Base-by-base conservation (phyloP, 2,329 filamentous ascomycete genomes). In the Dothideomycetes sp. region DNA sequence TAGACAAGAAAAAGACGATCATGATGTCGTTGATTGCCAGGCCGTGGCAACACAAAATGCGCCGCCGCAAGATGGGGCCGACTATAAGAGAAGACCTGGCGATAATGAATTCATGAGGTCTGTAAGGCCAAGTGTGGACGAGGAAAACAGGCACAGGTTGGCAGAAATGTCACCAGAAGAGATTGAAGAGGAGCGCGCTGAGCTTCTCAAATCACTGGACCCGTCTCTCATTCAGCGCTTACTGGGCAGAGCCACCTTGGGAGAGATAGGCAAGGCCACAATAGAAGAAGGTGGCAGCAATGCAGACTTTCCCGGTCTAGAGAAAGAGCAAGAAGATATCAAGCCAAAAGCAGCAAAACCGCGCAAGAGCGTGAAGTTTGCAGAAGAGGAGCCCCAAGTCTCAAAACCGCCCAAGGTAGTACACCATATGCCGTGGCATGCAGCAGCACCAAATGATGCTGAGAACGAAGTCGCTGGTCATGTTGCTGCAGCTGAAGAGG, bases 151-250 rank as follows among this genome's bases (percentile, higher is more conserved):
- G 33, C 72, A 77, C 42, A 75, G 74, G 44, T 60, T 98, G 34
- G 79, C 78, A 11, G 68, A 70, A 18, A 95, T 98, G 91, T 83
- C 82, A 2, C 65, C 76, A 0, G 73, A 77, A 29, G 85, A 95
- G 60, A 94, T 96, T 43, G 78, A 83, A 45, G 70, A 80, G 49
- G 87, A 91, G 44, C 76, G 81, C 32, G 70, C 77, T 43, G 89
- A 96, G 49, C 66, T 98, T n/a, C 70, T 94, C 56, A 72, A 69
- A n/a, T 77, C 74, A 5, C 62, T 96, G 39, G 81, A 85, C 46
- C 81, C 87, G 2, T 73, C 73, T 0, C 64, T 95, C 22, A 68
- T 98, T 4, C 74, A 94, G 54, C 77, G 77, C 49, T 68, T 98
- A 14, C 69, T 96, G 17, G 74, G 74, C 47, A 72, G 84, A 45